Base-by-base conservation (phyloP, 371 early-diverging fungal genomes). In the Capniomyces stellatus region DNA sequence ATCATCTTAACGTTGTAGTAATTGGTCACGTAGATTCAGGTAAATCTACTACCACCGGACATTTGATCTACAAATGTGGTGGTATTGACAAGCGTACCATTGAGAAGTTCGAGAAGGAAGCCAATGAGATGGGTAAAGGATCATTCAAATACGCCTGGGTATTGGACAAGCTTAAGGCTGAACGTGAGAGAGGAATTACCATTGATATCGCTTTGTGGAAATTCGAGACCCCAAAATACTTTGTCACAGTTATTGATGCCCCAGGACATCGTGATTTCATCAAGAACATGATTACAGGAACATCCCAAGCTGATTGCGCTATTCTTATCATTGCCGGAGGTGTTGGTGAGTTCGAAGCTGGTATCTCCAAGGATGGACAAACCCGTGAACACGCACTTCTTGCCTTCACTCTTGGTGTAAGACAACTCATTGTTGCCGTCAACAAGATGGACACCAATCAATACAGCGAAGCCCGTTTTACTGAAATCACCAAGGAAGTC, bases 21-120 rank as follows among this genome's bases (percentile, higher is more conserved):
- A 93, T 97, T 71, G 99, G 99, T 62, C 98, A 99, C 87, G 98
- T 98, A 82, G 98, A 93, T 79, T 90, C 92, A 64, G 91, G 91
- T 74, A 92, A 89, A 81, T 85, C 85, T 62, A 87, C 86, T 75
- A 82, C 83, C 72, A 85, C 83, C 58, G 87, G 99, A 73, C 97
- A 95, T 77, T 86, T 99, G 76, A 89, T 98, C 76, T 92, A 93
- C 85, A 87, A 94, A 78, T 86, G 91, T 77, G 94, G 95, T 78
- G 87, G 87, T 85, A 93, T 98, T 70, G 93, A 92, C 76, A 87
- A 89, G 82, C 89, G 98, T 83, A 90, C 92, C 75, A 87, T 98
- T 55, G 95, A 98, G 69, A 97, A 97, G 86, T 96, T 95, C 81
- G 93, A 92, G 78, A 86, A 94, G 85, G 97, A 97, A 76, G 87